Base-by-base conservation (phyloP, 2,329 filamentous ascomycete species). In the Fusarium lyarnte region DNA sequence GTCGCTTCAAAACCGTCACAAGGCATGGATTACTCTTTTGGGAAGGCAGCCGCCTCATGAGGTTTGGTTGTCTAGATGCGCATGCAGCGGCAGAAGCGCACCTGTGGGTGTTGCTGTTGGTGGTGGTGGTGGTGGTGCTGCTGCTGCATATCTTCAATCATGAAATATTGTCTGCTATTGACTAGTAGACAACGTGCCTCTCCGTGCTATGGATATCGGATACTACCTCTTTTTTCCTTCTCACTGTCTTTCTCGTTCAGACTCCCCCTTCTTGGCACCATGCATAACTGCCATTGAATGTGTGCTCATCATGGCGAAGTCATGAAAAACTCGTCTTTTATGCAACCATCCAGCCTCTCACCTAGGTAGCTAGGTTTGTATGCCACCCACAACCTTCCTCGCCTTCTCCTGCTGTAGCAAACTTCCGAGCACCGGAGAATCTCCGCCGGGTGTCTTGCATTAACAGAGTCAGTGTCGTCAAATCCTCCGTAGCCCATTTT, bases 291-390 rank as follows among this genome's bases (percentile, higher is more conserved):
- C 36, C 42, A 23, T 57, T 25, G 17, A 36, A 42, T 47, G 45
- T 35, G 39, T 46, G 41, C 46, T 39, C 33, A 53, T 39, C 33
- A 53, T 53, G 52, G 52, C 36, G 35, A 73, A 67, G 61, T 47
- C 68, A 76, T 67, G 59, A 60, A 70, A 66, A 46, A 38, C 42
- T 35, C 62, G 21, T 65, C 31, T 54, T 66, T 66, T 70, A 72
- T 64, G 54, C 52, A 61, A 57, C 45, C 58, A 42, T 43, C 43
- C 35, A 46, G 54, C 49, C 64, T 53, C 47, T 42, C 58, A 35
- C 41, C 47, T 27, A 27, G 17, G 17, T 16, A 52, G 23, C 11
- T 19, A 33, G 14, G 27, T 49, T 13, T 49, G 14, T 17, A 38
- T 72, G 55, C 60, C 38, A 49, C 53, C 66, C 69, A 70, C 65